Evolutionary conservation across 176 grass and related monocot species (phyloP), one percentile per base, ranked within the genome.

Genomic region (Saccharum officinarum): DNA sequence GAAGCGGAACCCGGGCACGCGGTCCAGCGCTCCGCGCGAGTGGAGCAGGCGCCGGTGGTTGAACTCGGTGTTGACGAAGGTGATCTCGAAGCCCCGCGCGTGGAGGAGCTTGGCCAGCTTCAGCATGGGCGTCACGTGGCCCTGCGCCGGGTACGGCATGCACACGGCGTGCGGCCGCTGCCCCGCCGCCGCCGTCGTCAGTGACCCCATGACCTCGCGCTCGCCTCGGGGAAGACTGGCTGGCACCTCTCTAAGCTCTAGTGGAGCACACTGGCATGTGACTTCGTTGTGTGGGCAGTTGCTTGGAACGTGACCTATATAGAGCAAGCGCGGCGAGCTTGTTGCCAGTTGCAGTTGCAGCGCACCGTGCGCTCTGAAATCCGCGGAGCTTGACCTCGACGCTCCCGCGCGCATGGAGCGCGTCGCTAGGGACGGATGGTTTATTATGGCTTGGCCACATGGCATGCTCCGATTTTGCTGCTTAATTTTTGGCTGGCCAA

Each of bases 71-170:
- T 87, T 90, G 75, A 90, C 84, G 80, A 90, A 90, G 59, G 81
- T 95, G 75, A 97, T 55, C n/a, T 62, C 18, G 87, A 97, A 94
- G 52, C 92, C 94, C 17, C 78, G 46, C 52, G 62, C 65, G 71
- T 93, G 88, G 63, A 93, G 91, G 10, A 93, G 40, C 68, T 88
- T 91, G n/a, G 85, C 77, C 0, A 91, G 81, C 61, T 91, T 77
- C 7, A 91, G 49, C 81, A 93, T 90, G 25, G 91, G 81, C 22
- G 77, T 93, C 16, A 93, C 66, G 61, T 93, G 87, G 69, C 91
- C 87, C 84, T 93, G 91, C 15, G 76, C 76, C 47, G 91, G 91
- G 26, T 79, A 70, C 23, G 91, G 87, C 18, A 93, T 79, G 80
- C 82, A 83, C n/a, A 93, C 87, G 34, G 72, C 81, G 84, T 93